Evolutionary conservation across 1,284 basidiomycete species (phyloP).

Genomic region (Ustilago nuda): DNA sequence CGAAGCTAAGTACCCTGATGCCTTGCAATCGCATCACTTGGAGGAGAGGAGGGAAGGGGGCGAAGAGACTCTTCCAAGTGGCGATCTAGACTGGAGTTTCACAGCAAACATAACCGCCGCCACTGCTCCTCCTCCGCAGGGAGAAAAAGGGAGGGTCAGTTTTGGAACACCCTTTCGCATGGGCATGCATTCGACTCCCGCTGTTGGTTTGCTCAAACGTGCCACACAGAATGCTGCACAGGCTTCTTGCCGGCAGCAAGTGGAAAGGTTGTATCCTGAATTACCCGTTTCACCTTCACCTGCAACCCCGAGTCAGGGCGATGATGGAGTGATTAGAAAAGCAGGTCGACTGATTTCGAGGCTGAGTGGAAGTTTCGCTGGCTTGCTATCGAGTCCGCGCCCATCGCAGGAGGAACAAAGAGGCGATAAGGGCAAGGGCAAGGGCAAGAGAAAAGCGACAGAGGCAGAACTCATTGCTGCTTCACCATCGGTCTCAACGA

Average conservation of each 20-base stretch:
- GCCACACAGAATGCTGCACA: conserved; percentile 17
- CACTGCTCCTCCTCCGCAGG: neutral
- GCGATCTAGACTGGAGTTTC: conserved; percentile 45
- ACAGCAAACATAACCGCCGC: conserved; percentile 19
- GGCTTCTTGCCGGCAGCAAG: conserved; percentile 1
- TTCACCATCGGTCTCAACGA: neutral
- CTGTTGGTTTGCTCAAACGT: conserved; percentile 20
- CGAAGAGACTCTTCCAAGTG: conserved; percentile 26
- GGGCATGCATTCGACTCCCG: conserved; percentile 49
- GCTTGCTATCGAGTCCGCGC: conserved; percentile 14
- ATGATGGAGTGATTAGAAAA: conserved; percentile 20
- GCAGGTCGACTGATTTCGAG: conserved; percentile 37
- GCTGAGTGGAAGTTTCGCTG: conserved; percentile 37
- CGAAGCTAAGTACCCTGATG: conserved; percentile 18
- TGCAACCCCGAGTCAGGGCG: neutral
- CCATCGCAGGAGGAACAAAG: conserved; percentile 1
- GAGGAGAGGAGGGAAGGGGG: neutral
- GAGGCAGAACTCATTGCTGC: conserved; percentile 13
- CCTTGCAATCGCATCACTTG: neutral
- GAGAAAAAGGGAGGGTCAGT: conserved; percentile 23
- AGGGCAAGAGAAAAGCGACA: conserved; percentile 31
- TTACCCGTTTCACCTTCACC: neutral
- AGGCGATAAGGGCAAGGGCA: conserved; percentile 23
- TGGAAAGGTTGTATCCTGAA: neutral
- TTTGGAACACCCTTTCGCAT: conserved; percentile 49